Evolutionary conservation across 441 rosid species (phyloP), one percentile per base, ranked within the genome.

Genomic region (Adansonia rubrostipa): DNA sequence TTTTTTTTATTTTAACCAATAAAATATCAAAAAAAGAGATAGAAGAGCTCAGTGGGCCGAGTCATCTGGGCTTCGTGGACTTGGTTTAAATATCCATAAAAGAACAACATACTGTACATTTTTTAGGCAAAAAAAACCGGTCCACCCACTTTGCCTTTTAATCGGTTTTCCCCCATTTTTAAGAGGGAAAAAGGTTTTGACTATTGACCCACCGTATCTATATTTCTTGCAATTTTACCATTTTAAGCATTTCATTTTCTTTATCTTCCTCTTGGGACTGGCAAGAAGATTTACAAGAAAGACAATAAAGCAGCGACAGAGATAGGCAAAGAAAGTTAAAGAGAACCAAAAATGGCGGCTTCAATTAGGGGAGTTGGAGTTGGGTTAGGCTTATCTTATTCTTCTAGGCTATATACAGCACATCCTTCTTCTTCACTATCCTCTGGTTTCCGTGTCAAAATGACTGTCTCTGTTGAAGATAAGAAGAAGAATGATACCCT

Each of bases 401-500:
- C 91, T 7, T 36, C 84, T 11, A 85, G 82, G 82, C 75, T 79
- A 61, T 73, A 82, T 1, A 79, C 71, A 19, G 76, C 82, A 79
- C 1, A 15, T 4, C 6, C 19, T 47, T 79, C 81, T 33, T 76
- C 86, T 56, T 74, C 89, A 20, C 60, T 83, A 44, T 60, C 88
- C 17, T 77, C 87, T 64, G 83, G 88, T 70, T 82, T 84, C 81
- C 66, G 81, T 74, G 81, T 93, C 51, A 90, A 86, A 80, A 93
- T 93, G 97, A 68, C 96, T 11, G 85, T 90, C 71, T 93, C 99
- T 50, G 85, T 89, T 56, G 96, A 90, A 75, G 88, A 89, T 86
- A 87, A 90, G 88, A 88, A 88, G 89, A 92, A 90, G 82, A 86
- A 72, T 48, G 91, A 86, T 86, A 83, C 92, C 45, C 92, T 93